Percentiles rank a stretch among this genome's conserved stretches.
Evolutionary conservation across 805 yeast genomes (phyloP).

Genomic region (Candida nitratophila): DNA sequence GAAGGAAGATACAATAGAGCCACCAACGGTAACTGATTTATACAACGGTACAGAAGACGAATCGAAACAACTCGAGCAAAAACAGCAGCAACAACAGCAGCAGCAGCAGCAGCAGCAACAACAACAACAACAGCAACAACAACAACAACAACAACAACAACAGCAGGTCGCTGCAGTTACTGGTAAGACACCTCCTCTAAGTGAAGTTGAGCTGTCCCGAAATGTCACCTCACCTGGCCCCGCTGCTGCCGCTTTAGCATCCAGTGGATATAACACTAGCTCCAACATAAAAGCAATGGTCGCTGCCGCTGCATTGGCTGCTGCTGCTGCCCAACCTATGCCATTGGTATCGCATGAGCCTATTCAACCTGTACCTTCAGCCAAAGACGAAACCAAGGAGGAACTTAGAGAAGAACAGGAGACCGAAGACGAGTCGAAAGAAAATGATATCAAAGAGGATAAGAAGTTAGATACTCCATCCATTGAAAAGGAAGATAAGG

Average conservation of each 20-base stretch:
- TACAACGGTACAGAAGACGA: no score
- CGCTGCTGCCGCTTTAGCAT: slow-evolving; percentile 30
- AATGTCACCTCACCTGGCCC: slow-evolving; percentile 26
- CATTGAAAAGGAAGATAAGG: slow-evolving; percentile 17
- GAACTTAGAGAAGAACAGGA: background rate
- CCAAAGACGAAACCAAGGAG: background rate
- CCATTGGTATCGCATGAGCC: slow-evolving; percentile 31
- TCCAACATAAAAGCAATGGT: slow-evolving; percentile 47
- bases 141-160: background rate
- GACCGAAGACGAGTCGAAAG: slow-evolving; percentile 1
- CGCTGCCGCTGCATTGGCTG: slow-evolving; percentile 80
- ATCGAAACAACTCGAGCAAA: no score
- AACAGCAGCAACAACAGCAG: no score
- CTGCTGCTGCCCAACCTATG: slow-evolving; percentile 71
- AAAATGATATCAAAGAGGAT: slow-evolving; percentile 9
- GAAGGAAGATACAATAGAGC: background rate
- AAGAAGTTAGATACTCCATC: background rate
- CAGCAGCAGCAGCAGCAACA: no score
- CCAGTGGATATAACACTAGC: slow-evolving; percentile 19
- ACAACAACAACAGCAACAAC: slow-evolving; percentile 2
- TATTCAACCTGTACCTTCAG: background rate
- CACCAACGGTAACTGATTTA: no score
- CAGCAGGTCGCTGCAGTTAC: background rate
- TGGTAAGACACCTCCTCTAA: slow-evolving; percentile 5
- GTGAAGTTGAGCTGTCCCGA: background rate